Conservation (phyloP, 2,329 filamentous ascomycete genomes). For the Cladosporium sphaerospermum region DNA sequence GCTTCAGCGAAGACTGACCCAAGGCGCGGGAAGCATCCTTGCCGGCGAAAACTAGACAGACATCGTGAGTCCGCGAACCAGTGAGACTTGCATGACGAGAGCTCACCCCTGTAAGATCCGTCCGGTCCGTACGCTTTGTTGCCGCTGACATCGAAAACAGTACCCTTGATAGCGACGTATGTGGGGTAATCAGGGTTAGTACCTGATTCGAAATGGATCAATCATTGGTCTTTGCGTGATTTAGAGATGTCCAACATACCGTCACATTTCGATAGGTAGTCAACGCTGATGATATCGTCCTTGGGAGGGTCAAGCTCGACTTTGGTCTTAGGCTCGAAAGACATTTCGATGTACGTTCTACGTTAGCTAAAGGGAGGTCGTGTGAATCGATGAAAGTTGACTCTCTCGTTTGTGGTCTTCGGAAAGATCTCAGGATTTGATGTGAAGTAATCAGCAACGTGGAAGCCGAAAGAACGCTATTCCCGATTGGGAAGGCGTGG, state of each 20-base stretch:
- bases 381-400: too few relatives aligned
- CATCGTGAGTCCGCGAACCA: background rate
- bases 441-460: too few relatives aligned
- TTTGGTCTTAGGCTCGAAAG: constrained; percentile 70
- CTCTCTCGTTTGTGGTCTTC: too few relatives aligned
- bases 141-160: constrained; percentile 86
- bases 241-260: constrained; percentile 51
- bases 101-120: constrained; percentile 76
- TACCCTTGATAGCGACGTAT: constrained; percentile 65
- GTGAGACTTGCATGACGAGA: background rate
- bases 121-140: constrained; percentile 81
- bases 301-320: constrained; percentile 78
- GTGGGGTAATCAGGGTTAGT: constrained; percentile 55
- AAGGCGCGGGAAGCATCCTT: constrained; percentile 94
- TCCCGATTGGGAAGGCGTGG: too few relatives aligned
- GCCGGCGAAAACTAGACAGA: constrained; percentile 81
- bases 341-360: background rate
- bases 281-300: constrained; percentile 73
- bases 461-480: too few relatives aligned
- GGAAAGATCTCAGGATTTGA: too few relatives aligned
- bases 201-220: constrained; percentile 40
- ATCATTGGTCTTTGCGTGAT: background rate
- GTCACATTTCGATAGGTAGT: constrained; percentile 73
- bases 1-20: constrained; percentile 76
- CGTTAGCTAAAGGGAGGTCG: too few relatives aligned